These are phyloP conservation scores for Gnomoniopsis smithogilvyi DNA, from an alignment of 2,329 filamentous ascomycete species.

Conservation along the genomic window DNA sequence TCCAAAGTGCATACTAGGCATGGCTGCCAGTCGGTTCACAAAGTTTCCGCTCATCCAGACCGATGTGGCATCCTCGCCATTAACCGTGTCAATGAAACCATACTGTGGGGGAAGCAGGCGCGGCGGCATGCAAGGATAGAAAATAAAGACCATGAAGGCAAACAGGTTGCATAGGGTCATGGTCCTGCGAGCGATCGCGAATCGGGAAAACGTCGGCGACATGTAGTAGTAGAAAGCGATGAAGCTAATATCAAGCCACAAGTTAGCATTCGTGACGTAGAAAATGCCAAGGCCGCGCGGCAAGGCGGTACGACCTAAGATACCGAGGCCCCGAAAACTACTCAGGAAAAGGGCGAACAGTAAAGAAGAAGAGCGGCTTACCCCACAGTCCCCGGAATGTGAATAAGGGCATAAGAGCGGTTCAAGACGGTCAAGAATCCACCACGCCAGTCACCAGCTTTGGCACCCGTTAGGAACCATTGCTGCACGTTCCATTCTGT, in stretches of 20 bases:
- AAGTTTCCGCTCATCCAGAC: constrained; percentile 54
- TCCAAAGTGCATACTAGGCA: constrained; percentile 56
- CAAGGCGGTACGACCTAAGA: neutral
- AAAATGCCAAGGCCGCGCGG: neutral
- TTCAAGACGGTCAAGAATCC: constrained; percentile 41
- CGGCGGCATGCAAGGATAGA: constrained; percentile 61
- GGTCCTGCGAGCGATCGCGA: constrained; percentile 34
- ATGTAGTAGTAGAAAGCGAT: constrained; percentile 63
- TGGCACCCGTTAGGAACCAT: constrained; percentile 40
- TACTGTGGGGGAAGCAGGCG: constrained; percentile 50
- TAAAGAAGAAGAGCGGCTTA: constrained; percentile 20
- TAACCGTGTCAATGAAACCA: constrained; percentile 50
- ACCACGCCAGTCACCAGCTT: constrained; percentile 30
- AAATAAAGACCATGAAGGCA: constrained; percentile 54
- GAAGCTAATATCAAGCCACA: constrained; percentile 39
- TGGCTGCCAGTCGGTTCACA: constrained; percentile 56
- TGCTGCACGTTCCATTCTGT: constrained; percentile 41
- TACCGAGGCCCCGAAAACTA: neutral
- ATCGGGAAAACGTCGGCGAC: constrained; percentile 38
- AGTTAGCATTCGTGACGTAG: neutral
- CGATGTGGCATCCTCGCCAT: constrained; percentile 47
- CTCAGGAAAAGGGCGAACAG: neutral
- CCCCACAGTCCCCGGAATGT: constrained; percentile 48
- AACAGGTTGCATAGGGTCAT: constrained; percentile 52
- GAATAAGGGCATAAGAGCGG: constrained; percentile 46